Percentiles rank a stretch among this genome's conserved stretches.
Evolutionary conservation across 805 yeast genomes (phyloP).

Genomic region (Ogataea saltuana): DNA sequence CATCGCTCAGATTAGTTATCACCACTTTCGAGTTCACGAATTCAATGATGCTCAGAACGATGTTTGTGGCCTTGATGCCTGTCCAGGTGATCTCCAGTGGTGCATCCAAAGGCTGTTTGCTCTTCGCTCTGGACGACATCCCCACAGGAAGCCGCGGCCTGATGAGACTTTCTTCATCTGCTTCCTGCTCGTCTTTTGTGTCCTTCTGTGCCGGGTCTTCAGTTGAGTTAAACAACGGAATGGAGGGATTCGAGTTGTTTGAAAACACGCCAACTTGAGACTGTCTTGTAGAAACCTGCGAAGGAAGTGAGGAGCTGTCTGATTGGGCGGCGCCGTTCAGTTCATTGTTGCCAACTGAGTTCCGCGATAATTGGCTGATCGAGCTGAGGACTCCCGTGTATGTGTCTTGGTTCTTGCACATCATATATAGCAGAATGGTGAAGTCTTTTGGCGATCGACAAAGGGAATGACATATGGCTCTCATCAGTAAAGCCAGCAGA

Average conservation of each 20-base stretch:
- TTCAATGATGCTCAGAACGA: slow-evolving; percentile 40
- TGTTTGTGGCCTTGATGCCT: slow-evolving; percentile 50
- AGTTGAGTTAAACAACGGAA: neutral
- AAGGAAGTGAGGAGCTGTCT: too few species aligned
- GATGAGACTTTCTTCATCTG: slow-evolving; percentile 33
- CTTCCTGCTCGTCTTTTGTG: slow-evolving; percentile 9
- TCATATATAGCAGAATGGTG: slow-evolving; percentile 51
- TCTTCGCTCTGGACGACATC: slow-evolving; percentile 57
- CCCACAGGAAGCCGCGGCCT: slow-evolving; percentile 58
- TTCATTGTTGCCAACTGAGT: too few species aligned
- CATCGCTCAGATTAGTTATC: slow-evolving; percentile 30
- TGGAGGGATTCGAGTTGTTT: slow-evolving; percentile 7
- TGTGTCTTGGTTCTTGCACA: slow-evolving; percentile 43
- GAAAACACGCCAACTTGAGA: slow-evolving; percentile 1
- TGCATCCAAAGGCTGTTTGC: slow-evolving; percentile 52
- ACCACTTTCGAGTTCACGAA: slow-evolving; percentile 36
- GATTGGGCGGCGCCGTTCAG: too few species aligned
- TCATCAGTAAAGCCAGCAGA: slow-evolving; percentile 55
- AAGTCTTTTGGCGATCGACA: slow-evolving; percentile 53
- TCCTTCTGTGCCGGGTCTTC: slow-evolving; percentile 16
- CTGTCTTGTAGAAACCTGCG: neutral
- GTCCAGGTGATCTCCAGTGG: slow-evolving; percentile 57
- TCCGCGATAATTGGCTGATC: slow-evolving; percentile 34
- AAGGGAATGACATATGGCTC: slow-evolving; percentile 54
- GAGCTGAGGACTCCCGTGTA: slow-evolving; percentile 40